Evolutionary conservation across 331 rosid species (phyloP), one percentile per base, ranked within the genome.

Genomic region (Prunus yedoensis): DNA sequence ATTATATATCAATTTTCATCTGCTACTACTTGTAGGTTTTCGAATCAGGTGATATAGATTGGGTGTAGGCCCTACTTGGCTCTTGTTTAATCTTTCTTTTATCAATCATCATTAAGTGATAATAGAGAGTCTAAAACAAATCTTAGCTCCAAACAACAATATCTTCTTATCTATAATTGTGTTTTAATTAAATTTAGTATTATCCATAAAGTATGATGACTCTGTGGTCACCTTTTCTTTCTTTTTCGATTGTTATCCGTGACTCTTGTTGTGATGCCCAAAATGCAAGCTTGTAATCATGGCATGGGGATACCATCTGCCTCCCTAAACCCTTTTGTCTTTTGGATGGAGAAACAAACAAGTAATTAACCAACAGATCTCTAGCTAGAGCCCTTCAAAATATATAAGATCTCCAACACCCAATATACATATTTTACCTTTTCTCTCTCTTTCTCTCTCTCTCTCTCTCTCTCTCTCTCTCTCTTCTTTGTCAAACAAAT

Each of bases 241-340:
- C 66, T 70, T 27, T 80, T 73, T 41, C 74, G 78, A 28, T 54
- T 70, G 76, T 75, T 73, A 62, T 78, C 72, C 84, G 80, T 10
- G 74, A 68, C 77, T 28, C 83, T 76, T 66, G 70, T 32, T 81
- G 76, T 58, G 85, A 87, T 80, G 72, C 91, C 74, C 83, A 81
- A 77, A 85, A 82, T 85, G 83, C 87, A 85, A 83, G 91, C 74
- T 83, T 81, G 85, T 82, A 77, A 89, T 87, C 84, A 88, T 92
- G 88, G 92, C 84, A 88, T 90, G 88, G 91, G 83, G 94, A 87
- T 90, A 83, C 98, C 96, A 77, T 85, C 80, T 89, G 96, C 84
- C 91, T 79, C 89, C 89, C 89, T 77, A 51, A 12, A 20, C 17
- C 8, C 5, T 57, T 57, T 11, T 57, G 63, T 57, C 5, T 57